These are phyloP conservation scores for Trichopus zeylanicus DNA, from an alignment of 116 monocot species.

Conservation along the genomic window DNA sequence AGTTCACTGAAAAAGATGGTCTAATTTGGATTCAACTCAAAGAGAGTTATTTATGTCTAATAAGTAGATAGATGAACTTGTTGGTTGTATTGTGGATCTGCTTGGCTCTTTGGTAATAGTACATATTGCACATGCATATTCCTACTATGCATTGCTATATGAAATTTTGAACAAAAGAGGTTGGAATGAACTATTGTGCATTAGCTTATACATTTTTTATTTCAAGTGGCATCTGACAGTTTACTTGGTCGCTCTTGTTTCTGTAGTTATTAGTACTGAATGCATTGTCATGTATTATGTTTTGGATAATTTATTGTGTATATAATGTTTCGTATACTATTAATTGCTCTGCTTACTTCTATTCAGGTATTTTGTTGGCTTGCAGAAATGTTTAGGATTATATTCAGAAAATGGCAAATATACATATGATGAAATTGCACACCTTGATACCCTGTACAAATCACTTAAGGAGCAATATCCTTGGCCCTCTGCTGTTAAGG, in stretches of 20 bases:
- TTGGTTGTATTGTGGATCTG: too few species aligned
- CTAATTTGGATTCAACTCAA: too few species aligned
- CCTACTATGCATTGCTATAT: neutral
- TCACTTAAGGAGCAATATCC: conserved; percentile 60
- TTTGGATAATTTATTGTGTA: too few species aligned
- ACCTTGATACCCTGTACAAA: conserved; percentile 61
- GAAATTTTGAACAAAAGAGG: neutral
- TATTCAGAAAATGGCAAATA: conserved; percentile 73
- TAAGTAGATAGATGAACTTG: too few species aligned
- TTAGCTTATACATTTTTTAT: neutral
- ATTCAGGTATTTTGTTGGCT: conserved; percentile 65
- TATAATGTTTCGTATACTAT: neutral
- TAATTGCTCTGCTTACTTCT: conserved; percentile 1
- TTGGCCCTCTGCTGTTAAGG: conserved; percentile 91
- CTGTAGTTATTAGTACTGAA: neutral
- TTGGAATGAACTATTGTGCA: neutral
- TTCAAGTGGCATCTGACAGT: neutral
- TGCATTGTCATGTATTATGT: too few species aligned
- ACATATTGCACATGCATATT: too few species aligned
- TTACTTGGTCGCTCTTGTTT: neutral
- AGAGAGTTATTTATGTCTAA: too few species aligned
- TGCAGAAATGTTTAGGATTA: conserved; percentile 80
- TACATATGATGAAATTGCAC: conserved; percentile 49
- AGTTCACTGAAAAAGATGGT: too few species aligned
- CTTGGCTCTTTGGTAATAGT: too few species aligned